Evolutionary conservation across 202 grass and related monocot genomes (phyloP).

Genomic region (Panicum virgatum): DNA sequence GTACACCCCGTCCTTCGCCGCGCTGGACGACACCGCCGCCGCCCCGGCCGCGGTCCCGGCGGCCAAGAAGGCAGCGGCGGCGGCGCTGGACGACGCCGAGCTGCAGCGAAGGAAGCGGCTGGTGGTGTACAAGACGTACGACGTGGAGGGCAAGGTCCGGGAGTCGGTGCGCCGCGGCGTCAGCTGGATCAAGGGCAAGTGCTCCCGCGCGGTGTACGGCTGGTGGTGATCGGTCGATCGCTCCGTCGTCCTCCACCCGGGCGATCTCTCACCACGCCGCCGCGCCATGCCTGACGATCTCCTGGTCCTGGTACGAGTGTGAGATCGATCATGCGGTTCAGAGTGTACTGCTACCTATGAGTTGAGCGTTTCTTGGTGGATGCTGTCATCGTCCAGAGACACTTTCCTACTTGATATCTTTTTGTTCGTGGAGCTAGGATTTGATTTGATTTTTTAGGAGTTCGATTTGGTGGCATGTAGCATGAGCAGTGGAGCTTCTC

Average conservation of each 20-base stretch:
- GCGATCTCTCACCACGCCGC: neutral
- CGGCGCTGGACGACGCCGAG: slow-evolving; percentile 51
- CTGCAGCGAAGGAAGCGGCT: slow-evolving; percentile 74
- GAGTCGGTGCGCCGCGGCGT: slow-evolving; percentile 66
- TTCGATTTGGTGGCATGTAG: slow-evolving; percentile 25
- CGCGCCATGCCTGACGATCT: neutral
- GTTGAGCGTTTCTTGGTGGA: slow-evolving; percentile 16
- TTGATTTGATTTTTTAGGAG: neutral
- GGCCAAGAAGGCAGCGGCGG: slow-evolving; percentile 11
- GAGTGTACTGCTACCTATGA: neutral
- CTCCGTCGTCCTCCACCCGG: neutral
- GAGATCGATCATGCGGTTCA: neutral
- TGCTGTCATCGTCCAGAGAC: neutral
- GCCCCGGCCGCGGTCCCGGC: neutral
- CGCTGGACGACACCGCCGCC: slow-evolving; percentile 38
- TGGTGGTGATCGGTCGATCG: slow-evolving; percentile 19
- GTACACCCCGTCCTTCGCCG: slow-evolving; percentile 51
- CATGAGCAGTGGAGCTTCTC: slow-evolving; percentile 20
- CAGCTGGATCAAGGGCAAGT: slow-evolving; percentile 83
- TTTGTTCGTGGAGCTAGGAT: slow-evolving; percentile 4
- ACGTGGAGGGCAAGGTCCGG: slow-evolving; percentile 78
- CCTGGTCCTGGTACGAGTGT: neutral
- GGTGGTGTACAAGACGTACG: slow-evolving; percentile 74
- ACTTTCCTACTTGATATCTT: neutral
- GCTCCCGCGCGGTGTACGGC: slow-evolving; percentile 58